These are phyloP conservation scores for Globisporangium mamillatum DNA, from an alignment of 352 stramenopile genomes.

Conservation along the genomic window DNA sequence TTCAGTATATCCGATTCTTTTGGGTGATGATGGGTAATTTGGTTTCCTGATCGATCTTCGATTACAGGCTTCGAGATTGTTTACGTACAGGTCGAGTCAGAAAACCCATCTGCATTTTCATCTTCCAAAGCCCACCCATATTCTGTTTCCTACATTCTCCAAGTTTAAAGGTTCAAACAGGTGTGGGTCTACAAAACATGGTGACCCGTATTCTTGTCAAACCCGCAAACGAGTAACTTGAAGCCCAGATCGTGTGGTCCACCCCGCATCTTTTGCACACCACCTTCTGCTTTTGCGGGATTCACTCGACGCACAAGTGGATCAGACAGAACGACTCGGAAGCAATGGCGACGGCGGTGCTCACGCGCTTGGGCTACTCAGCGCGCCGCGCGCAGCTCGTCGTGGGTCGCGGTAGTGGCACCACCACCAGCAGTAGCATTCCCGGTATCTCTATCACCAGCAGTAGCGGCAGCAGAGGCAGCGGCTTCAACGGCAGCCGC, in stretches of 20 bases:
- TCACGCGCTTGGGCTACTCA: slow-evolving; percentile 33
- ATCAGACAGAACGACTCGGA: background rate
- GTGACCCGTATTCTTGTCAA: background rate
- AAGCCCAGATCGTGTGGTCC: background rate
- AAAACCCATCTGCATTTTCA: background rate
- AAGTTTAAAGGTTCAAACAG: background rate
- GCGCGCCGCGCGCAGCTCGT: slow-evolving; percentile 15
- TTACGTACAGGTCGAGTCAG: background rate
- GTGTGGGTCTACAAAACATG: background rate
- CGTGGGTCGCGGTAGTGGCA: background rate
- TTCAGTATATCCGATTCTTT: background rate
- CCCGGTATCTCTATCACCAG: background rate
- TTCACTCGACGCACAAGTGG: background rate
- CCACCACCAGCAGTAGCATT: background rate
- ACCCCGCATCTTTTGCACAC: slow-evolving; percentile 4
- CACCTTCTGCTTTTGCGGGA: background rate
- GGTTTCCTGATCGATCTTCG: background rate
- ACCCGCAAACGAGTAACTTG: background rate
- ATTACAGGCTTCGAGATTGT: slow-evolving; percentile 7
- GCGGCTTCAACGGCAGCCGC: background rate
- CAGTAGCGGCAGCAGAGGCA: slow-evolving; percentile 1
- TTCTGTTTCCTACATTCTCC: background rate
- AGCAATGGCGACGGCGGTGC: slow-evolving; percentile 35
- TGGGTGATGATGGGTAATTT: slow-evolving; percentile 4
- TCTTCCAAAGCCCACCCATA: background rate